phyloP scores from a whole-genome alignment of 2,329 filamentous ascomycete genomes.

The Thelonectria blattea region DNA sequence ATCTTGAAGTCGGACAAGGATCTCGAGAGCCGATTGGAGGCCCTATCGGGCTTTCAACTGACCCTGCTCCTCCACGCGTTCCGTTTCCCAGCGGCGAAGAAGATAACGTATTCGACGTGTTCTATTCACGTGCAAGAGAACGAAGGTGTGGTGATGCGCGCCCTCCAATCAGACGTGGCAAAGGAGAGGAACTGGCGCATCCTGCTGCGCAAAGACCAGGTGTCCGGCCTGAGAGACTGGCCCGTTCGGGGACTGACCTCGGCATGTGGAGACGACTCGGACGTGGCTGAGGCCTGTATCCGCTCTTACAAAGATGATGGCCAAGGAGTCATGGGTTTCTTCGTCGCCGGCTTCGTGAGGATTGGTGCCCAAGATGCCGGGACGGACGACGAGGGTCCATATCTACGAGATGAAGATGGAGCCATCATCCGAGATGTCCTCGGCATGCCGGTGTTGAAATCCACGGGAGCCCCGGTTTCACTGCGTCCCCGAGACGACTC shows the following conservation, averaged over 20 bases:
- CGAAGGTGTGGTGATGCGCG: slow-evolving; percentile 78
- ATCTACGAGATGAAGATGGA: slow-evolving; percentile 61
- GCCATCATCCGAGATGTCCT: slow-evolving; percentile 52
- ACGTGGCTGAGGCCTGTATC: slow-evolving; percentile 76
- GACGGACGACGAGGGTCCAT: slow-evolving; percentile 51
- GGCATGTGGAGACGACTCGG: slow-evolving; percentile 55
- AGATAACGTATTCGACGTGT: slow-evolving; percentile 92
- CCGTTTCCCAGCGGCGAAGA: slow-evolving; percentile 74
- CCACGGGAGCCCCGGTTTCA: slow-evolving; percentile 42
- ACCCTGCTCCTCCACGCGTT: slow-evolving; percentile 85
- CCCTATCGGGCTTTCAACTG: slow-evolving; percentile 82
- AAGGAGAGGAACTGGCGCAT: slow-evolving; percentile 76
- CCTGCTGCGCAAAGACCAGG: slow-evolving; percentile 74
- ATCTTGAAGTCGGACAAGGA: slow-evolving; percentile 60
- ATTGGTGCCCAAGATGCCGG: slow-evolving; percentile 27
- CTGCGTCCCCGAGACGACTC: slow-evolving; percentile 31
- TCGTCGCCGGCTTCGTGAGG: slow-evolving; percentile 82
- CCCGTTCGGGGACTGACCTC: slow-evolving; percentile 64
- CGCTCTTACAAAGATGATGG: slow-evolving; percentile 81
- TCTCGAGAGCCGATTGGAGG: slow-evolving; percentile 68
- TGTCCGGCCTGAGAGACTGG: slow-evolving; percentile 79
- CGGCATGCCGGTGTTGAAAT: slow-evolving; percentile 47
- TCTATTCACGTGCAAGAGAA: slow-evolving; percentile 89
- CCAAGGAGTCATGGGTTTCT: slow-evolving; percentile 92
- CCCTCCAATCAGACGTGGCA: slow-evolving; percentile 72